A percentile compares a stretch with the other conserved stretches of the same genome.
Evolutionary conservation across 805 yeast species (phyloP).

Genomic region (Kodamaea leandrae): DNA sequence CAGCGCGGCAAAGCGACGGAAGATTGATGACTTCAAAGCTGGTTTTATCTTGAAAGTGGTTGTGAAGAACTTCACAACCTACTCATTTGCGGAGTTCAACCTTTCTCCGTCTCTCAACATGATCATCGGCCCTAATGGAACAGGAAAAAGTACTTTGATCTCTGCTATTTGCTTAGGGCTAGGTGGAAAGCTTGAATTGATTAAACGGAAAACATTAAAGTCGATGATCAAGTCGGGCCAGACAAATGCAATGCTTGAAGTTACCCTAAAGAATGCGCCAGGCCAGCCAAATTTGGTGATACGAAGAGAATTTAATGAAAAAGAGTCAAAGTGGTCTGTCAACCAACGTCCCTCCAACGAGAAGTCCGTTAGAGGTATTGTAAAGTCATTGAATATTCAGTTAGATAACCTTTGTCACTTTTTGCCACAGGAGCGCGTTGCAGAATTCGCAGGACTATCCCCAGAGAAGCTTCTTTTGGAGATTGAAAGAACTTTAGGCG

Average conservation of each 20-base stretch:
- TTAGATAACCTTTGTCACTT: slow-evolving; percentile 91
- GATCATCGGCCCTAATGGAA: slow-evolving; percentile 95
- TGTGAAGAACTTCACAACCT: slow-evolving; percentile 66
- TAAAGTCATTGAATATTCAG: slow-evolving; percentile 66
- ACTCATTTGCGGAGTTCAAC: slow-evolving; percentile 63
- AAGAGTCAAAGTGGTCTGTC: slow-evolving; percentile 52
- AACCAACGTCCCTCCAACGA: slow-evolving; percentile 45
- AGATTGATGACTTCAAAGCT: slow-evolving; percentile 23
- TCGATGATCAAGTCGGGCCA: slow-evolving; percentile 75
- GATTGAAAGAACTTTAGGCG: slow-evolving; percentile 77
- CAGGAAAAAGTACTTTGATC: slow-evolving; percentile 91
- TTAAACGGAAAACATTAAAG: slow-evolving; percentile 65
- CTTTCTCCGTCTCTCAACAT: slow-evolving; percentile 83
- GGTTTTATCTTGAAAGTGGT: slow-evolving; percentile 53
- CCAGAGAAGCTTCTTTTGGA: slow-evolving; percentile 73
- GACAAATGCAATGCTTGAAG: slow-evolving; percentile 44
- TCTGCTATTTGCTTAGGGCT: slow-evolving; percentile 90
- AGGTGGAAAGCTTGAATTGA: slow-evolving; percentile 70
- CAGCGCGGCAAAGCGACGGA: slow-evolving; percentile 9
- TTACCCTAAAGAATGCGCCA: slow-evolving; percentile 44
- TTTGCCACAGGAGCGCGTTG: slow-evolving; percentile 92
- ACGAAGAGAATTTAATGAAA: slow-evolving; percentile 45
- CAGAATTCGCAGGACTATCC: slow-evolving; percentile 80
- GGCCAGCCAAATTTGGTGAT: slow-evolving; percentile 37
- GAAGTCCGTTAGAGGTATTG: slow-evolving; percentile 40